Base-by-base conservation (phyloP, 2,329 filamentous ascomycete species). In the Ophiostoma perfectum region DNA sequence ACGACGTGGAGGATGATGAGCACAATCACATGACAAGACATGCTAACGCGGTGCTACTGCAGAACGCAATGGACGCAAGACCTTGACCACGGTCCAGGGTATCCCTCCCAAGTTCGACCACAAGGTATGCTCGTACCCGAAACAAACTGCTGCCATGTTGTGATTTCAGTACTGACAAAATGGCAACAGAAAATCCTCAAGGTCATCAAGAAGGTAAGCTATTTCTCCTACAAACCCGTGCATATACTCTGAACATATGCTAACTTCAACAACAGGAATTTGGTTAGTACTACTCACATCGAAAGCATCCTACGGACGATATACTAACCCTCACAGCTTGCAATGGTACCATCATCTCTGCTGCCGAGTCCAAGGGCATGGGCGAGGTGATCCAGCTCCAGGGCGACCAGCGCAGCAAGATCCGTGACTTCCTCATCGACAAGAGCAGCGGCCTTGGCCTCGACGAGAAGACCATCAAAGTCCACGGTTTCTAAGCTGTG, bases 61-160 rank as follows among this genome's bases (percentile, higher is more conserved):
- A 98, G 94, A 99, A 85, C 95, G 95, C 84, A 99, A 99, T 98
- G 95, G 95, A 89, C 95, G 95, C 82, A 99, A 99, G 88, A 98
- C 95, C 85, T 87, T 99, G 90, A 99, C 95, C 77, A 99, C 95
- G 77, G 93, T 99, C 78, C 94, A 98, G 88, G 95, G 95, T 82
- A 89, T 99, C 77, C 94, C 95, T 73, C 95, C 95, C 86, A 97
- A 98, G 80, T 98, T 97, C 79, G 94, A 97, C 83, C 93, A 95
- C 83, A 98, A 97, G 27, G 27, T 27, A 27, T 27, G 27, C 27
- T 27, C 64, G 70, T 71, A 71, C 4, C 49, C 14, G 16, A 49
- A 49, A 3, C 6, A 4, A 8, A 5, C 9, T 49, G 38, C 7
- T 12, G 9, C 2, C 27, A 27, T 27, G 47, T 14, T 64, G 38